Base-by-base conservation (phyloP, 2,329 filamentous ascomycete genomes). In the Malbranchea cinnamomea region DNA sequence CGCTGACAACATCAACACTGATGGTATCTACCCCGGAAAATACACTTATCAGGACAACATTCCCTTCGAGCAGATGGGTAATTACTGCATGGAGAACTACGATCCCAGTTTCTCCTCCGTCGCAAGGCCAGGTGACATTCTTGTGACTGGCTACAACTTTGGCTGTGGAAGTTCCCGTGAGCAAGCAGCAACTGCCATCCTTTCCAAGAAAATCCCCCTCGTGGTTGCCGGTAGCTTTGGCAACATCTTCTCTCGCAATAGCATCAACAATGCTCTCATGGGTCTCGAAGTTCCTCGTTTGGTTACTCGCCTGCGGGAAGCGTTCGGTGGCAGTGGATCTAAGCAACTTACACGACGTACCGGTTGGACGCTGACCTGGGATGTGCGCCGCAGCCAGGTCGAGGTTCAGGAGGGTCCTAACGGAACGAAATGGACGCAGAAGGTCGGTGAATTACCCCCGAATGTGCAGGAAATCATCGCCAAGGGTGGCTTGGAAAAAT, bases 71-170 rank as follows among this genome's bases (percentile, higher is more conserved):
- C 72, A 72, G 33, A 94, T 95, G 87, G 82, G 83, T 0, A 63
- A 79, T 41, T 84, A 85, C 1, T 85, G 79, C 54, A 94, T 95
- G 84, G 69, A 78, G 50, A 95, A 95, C 64, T 95, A 93, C 57
- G 87, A 95, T 49, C 57, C 67, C 0, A 50, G 62, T 0, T 94
- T 94, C 50, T 53, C 64, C 6, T 52, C 57, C 1, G 62, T 75
- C 20, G 75, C 78, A 26, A 67, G 68, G 39, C 49, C 69, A 0
- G 74, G 72, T 28, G 85, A 95, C 45, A 81, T 94, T 32, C 68
- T 94, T 1, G 84, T 94, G 0, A 59, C 75, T 0, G 84, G 84
- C 18, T 89, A 75, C 62, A 92, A 91, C 61, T 93, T 94, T 48
- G 87, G 87, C 27, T 83, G 75, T 41, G 84, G 84, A 11, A 72